These are phyloP conservation scores for Rhodamnia rubescens DNA, from an alignment of 345 rosid species.

Conservation along the genomic window DNA sequence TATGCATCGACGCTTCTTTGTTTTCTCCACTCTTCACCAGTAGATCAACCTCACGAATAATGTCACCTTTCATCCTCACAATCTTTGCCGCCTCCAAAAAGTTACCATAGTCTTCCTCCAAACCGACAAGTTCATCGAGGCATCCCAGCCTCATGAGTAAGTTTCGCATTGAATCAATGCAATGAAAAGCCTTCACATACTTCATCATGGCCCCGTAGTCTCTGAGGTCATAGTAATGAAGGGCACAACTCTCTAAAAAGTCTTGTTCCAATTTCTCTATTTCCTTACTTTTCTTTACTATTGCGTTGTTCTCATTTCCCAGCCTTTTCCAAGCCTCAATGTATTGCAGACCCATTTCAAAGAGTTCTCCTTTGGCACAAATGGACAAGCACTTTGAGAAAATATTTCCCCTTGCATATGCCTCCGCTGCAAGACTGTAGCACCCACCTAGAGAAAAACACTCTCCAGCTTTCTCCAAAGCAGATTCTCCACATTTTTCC, in stretches of 20 bases:
- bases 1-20: constrained; percentile 17
- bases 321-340: neutral
- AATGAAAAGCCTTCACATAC: constrained; percentile 7
- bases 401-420: neutral
- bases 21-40: constrained; percentile 19
- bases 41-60: constrained; percentile 19
- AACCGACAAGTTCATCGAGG: constrained; percentile 10
- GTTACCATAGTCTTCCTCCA: constrained; percentile 13
- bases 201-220: constrained; percentile 8
- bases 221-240: neutral
- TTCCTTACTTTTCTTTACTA: neutral
- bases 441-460: neutral
- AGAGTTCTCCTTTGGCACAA: neutral
- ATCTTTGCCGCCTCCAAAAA: constrained; percentile 9
- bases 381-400: constrained; percentile 2
- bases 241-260: neutral
- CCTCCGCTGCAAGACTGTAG: neutral
- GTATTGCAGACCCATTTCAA: neutral
- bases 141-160: constrained; percentile 1
- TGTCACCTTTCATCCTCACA: constrained; percentile 26
- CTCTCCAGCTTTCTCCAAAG: neutral
- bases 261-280: neutral
- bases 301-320: neutral
- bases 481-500: constrained; percentile 3
- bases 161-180: neutral